These are phyloP conservation scores for Penicillium malachiteum DNA, from an alignment of 495 filamentous ascomycete genomes.

Conservation along the genomic window DNA sequence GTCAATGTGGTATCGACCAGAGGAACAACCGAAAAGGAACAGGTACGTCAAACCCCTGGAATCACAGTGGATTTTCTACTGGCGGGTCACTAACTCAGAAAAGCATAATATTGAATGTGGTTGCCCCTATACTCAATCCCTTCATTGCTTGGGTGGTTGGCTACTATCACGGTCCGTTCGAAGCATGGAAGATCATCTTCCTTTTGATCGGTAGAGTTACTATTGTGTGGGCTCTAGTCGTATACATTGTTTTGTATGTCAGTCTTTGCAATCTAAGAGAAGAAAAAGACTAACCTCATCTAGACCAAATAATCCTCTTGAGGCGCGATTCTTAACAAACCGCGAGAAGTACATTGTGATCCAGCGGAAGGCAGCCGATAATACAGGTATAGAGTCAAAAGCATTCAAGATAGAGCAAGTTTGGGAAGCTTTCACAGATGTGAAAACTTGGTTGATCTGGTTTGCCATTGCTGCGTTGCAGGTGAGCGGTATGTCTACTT, in stretches of 20 bases:
- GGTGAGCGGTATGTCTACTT: no score
- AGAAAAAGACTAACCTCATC: not conserved
- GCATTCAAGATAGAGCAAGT: constrained; percentile 1
- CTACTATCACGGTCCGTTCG: constrained; percentile 3
- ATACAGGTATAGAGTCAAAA: constrained; percentile 1
- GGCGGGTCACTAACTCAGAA: no score
- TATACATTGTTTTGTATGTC: constrained; percentile 1
- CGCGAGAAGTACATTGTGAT: constrained; percentile 4
- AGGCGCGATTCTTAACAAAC: not conserved
- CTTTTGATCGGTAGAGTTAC: constrained; percentile 1
- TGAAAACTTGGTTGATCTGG: constrained; percentile 4
- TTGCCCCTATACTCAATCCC: constrained; percentile 4
- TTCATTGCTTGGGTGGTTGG: constrained; percentile 7
- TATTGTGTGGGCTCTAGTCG: not conserved
- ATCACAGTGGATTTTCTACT: not conserved
- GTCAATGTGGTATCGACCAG: constrained; percentile 7
- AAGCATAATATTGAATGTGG: constrained; percentile 5
- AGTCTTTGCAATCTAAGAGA: not conserved
- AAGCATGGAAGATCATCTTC: constrained; percentile 9
- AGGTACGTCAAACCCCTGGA: not conserved
- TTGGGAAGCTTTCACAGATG: not conserved
- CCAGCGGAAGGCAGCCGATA: not conserved
- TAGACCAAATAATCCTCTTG: constrained; percentile 7
- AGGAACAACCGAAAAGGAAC: constrained; percentile 7
- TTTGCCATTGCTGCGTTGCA: not conserved